Conservation (phyloP, 1,139 yeast genomes). For the Candida freyschussii region DNA sequence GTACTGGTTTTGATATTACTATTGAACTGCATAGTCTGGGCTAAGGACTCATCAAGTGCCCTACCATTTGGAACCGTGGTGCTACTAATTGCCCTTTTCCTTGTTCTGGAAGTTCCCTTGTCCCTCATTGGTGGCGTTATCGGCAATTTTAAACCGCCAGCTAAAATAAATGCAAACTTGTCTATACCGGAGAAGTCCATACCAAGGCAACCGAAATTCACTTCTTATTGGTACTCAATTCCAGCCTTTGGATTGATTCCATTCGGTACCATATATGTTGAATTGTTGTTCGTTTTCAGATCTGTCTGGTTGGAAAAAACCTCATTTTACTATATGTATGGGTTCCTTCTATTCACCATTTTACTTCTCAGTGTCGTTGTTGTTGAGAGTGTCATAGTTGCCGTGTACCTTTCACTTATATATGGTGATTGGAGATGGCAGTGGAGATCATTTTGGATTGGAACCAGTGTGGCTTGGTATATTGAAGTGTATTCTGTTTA, state of each 20-base stretch:
- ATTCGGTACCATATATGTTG: constrained; percentile 77
- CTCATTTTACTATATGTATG: constrained; percentile 75
- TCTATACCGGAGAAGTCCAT: constrained; percentile 32
- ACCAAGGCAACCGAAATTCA: constrained; percentile 38
- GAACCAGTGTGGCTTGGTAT: constrained; percentile 69
- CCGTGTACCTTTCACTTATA: constrained; percentile 59
- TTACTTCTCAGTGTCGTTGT: constrained; percentile 57
- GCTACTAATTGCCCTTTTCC: constrained; percentile 52
- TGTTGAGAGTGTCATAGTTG: constrained; percentile 69
- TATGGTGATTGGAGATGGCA: constrained; percentile 73
- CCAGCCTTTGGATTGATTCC: constrained; percentile 64
- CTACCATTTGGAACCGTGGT: constrained; percentile 72
- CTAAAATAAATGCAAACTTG: constrained; percentile 28
- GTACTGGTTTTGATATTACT: constrained; percentile 49
- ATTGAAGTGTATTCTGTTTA: constrained; percentile 64
- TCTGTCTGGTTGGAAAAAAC: constrained; percentile 79
- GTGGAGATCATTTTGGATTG: constrained; percentile 74
- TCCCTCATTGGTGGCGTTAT: constrained; percentile 66
- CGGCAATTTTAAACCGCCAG: constrained; percentile 41
- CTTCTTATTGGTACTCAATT: constrained; percentile 23
- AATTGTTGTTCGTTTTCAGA: constrained; percentile 67
- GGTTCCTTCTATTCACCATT: constrained; percentile 64
- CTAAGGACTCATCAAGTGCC: constrained; percentile 69
- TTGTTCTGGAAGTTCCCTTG: constrained; percentile 66
- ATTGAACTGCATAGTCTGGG: constrained; percentile 70